Evolutionary conservation across 331 rosid species (phyloP).

Genomic region (Dryas integrifolia): DNA sequence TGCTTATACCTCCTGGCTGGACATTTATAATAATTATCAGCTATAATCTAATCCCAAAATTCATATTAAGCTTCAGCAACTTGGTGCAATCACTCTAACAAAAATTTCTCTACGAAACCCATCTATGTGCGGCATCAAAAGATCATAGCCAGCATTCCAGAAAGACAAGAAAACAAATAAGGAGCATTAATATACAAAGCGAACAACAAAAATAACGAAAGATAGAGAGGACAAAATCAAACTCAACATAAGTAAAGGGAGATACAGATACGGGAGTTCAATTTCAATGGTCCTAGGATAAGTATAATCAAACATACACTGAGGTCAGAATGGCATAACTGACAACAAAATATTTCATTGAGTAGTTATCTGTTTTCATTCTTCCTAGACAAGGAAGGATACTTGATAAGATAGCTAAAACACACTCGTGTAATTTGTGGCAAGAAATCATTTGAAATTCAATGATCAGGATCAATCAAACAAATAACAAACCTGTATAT

Average conservation of each 20-base stretch:
- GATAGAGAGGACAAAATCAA: neutral
- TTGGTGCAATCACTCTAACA: slow-evolving; percentile 41
- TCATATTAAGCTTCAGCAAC: slow-evolving; percentile 36
- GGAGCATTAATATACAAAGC: slow-evolving; percentile 27
- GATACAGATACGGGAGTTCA: neutral
- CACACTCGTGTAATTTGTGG: neutral
- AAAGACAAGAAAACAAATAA: slow-evolving; percentile 34
- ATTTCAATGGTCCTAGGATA: neutral
- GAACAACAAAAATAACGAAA: neutral
- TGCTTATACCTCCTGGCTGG: slow-evolving; percentile 28
- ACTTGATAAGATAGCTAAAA: neutral
- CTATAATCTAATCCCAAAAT: slow-evolving; percentile 43
- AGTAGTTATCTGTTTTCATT: neutral
- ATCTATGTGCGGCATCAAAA: slow-evolving; percentile 38
- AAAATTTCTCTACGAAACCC: slow-evolving; percentile 41
- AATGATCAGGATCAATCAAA: neutral
- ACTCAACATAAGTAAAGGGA: neutral
- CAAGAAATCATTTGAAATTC: neutral
- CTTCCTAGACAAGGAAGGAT: neutral
- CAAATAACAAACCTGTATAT: neutral
- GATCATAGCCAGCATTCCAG: slow-evolving; percentile 43
- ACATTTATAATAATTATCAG: slow-evolving; percentile 38
- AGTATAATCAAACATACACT: neutral
- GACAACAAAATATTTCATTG: neutral
- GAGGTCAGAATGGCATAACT: neutral